Evolutionary conservation across 768 basidiomycete species (phyloP).

Genomic region (Lentinus brumalis): DNA sequence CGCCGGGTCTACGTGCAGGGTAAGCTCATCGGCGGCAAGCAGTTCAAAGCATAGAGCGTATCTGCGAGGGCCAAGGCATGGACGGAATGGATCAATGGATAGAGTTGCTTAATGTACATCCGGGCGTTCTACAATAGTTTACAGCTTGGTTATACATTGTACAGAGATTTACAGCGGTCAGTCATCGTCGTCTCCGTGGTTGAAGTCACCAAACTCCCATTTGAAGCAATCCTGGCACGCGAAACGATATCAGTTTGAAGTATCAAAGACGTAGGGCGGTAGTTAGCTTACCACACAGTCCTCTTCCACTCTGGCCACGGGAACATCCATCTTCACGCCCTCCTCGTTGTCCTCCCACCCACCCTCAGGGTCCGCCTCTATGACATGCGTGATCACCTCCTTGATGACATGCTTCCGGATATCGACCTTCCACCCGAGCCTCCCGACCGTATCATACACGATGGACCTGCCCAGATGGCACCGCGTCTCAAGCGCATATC

Average conservation of each 20-base stretch:
- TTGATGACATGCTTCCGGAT: slow-evolving; percentile 58
- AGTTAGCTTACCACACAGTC: slow-evolving; percentile 58
- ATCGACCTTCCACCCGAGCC: slow-evolving; percentile 61
- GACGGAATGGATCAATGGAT: too few relatives aligned
- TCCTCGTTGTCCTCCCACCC: slow-evolving; percentile 40
- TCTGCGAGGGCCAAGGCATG: too few relatives aligned
- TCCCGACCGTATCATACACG: slow-evolving; percentile 67
- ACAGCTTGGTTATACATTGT: neutral
- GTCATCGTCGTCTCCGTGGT: slow-evolving; percentile 23
- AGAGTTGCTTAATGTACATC: slow-evolving; percentile 4
- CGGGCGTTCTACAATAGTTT: neutral
- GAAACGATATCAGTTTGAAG: neutral
- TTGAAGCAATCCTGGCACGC: slow-evolving; percentile 67
- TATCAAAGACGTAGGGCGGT: neutral
- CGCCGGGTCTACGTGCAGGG: slow-evolving; percentile 84
- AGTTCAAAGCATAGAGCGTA: slow-evolving; percentile 20
- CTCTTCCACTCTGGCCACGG: slow-evolving; percentile 56
- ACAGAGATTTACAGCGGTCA: neutral
- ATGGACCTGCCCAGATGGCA: slow-evolving; percentile 68
- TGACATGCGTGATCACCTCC: slow-evolving; percentile 53
- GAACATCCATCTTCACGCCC: slow-evolving; percentile 51
- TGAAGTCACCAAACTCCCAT: slow-evolving; percentile 68
- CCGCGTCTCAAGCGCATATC: slow-evolving; percentile 63
- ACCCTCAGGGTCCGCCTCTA: slow-evolving; percentile 48
- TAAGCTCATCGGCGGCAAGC: slow-evolving; percentile 69